A percentile compares a stretch with the other conserved stretches of the same genome.
These are phyloP conservation scores for Fusarium neocosmosporiellum DNA, from an alignment of 2,329 filamentous ascomycete genomes.

Conservation along the genomic window DNA sequence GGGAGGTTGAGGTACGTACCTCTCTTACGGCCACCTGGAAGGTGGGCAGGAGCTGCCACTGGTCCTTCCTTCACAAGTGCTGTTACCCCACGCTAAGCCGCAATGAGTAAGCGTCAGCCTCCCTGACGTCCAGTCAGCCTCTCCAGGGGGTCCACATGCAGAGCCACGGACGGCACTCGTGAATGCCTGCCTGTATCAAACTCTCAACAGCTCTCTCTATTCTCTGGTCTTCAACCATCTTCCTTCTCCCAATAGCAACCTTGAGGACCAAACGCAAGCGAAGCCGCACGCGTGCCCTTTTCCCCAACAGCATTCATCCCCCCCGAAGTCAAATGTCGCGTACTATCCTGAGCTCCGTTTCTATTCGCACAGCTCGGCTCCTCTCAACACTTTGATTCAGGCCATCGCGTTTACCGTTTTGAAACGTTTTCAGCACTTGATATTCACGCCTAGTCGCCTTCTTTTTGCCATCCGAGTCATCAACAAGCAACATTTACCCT, in stretches of 20 bases:
- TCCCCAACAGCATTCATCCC: background rate
- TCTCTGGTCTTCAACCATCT: slow-evolving; percentile 9
- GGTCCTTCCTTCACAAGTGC: background rate
- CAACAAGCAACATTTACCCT: background rate
- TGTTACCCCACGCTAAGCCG: slow-evolving; percentile 30
- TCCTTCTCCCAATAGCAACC: background rate
- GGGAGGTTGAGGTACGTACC: slow-evolving; percentile 41
- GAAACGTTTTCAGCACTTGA: background rate
- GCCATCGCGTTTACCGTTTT: slow-evolving; percentile 13
- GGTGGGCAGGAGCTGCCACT: slow-evolving; percentile 21
- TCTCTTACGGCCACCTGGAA: slow-evolving; percentile 37
- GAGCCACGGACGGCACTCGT: slow-evolving; percentile 18
- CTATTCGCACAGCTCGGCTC: slow-evolving; percentile 15
- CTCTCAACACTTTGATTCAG: slow-evolving; percentile 33
- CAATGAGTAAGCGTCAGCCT: slow-evolving; percentile 32
- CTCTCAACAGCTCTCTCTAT: slow-evolving; percentile 16
- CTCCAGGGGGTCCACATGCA: slow-evolving; percentile 21
- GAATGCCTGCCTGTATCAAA: slow-evolving; percentile 9
- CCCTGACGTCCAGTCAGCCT: slow-evolving; percentile 33
- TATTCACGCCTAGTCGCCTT: background rate
- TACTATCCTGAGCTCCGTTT: slow-evolving; percentile 26
- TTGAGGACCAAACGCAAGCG: background rate
- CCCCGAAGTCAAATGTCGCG: slow-evolving; percentile 42
- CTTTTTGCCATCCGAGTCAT: background rate
- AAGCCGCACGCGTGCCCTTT: slow-evolving; percentile 1